phyloP scores from a whole-genome alignment of 2,329 filamentous ascomycete species.

The Acrodontium crateriforme region DNA sequence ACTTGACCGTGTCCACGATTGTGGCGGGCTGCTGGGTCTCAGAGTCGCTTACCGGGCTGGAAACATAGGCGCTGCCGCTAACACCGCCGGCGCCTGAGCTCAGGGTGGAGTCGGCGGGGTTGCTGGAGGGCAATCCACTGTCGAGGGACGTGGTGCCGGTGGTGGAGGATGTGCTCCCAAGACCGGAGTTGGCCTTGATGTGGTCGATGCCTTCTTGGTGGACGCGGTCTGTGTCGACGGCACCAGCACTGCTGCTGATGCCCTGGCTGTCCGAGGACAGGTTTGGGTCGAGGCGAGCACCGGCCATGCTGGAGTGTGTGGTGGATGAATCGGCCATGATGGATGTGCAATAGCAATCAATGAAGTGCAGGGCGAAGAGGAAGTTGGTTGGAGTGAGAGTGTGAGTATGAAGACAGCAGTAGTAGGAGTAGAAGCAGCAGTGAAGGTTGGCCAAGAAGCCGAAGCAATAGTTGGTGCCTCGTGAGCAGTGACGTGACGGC shows the following conservation, averaged over 20 bases:
- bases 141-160: background rate
- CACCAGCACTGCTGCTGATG: constrained; percentile 1
- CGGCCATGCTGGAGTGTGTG: constrained; percentile 5
- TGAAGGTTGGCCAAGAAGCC: too few relatives aligned
- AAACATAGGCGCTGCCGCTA: constrained; percentile 8
- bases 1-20: constrained; percentile 11
- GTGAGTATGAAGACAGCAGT: too few relatives aligned
- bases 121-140: constrained; percentile 8
- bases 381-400: too few relatives aligned
- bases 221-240: constrained; percentile 1
- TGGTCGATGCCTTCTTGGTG: constrained; percentile 12
- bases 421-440: too few relatives aligned
- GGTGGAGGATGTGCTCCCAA: background rate
- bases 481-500: too few relatives aligned
- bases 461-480: too few relatives aligned
- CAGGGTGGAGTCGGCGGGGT: constrained; percentile 10
- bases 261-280: constrained; percentile 6
- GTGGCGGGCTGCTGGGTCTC: constrained; percentile 5
- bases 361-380: too few relatives aligned
- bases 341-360: too few relatives aligned
- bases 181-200: constrained; percentile 9
- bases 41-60: constrained; percentile 7
- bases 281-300: constrained; percentile 6
- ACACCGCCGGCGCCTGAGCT: constrained; percentile 10
- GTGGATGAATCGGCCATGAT: background rate